Percentiles rank a stretch among this genome's conserved stretches.
These are phyloP conservation scores for Puccinia polysora DNA, from an alignment of 1,284 basidiomycete species.

Conservation along the genomic window DNA sequence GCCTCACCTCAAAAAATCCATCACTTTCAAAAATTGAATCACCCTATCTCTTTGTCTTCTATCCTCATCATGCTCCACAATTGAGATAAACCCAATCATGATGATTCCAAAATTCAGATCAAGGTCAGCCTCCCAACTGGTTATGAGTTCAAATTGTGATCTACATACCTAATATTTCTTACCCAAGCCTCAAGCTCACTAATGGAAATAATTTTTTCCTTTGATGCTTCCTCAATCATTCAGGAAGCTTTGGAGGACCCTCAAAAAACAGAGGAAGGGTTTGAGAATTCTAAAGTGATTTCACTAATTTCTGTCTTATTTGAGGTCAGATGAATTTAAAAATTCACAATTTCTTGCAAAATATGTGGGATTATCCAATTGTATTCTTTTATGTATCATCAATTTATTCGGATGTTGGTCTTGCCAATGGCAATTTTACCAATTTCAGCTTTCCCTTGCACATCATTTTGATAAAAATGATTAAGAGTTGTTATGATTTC, in stretches of 20 bases:
- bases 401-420: not conserved
- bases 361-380: too few species aligned
- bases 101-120: conserved; percentile 11
- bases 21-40: too few species aligned
- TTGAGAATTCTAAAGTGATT: conserved; percentile 41
- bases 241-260: conserved; percentile 25
- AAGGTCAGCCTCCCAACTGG: too few species aligned
- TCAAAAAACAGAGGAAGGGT: conserved; percentile 17
- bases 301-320: conserved; percentile 35
- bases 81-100: too few species aligned
- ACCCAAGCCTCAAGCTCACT: not conserved
- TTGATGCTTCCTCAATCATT: too few species aligned
- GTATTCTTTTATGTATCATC: not conserved
- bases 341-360: too few species aligned
- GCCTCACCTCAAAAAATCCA: too few species aligned
- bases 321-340: not conserved
- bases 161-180: not conserved
- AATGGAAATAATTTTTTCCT: too few species aligned
- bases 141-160: too few species aligned
- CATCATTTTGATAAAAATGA: conserved; percentile 28
- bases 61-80: too few species aligned
- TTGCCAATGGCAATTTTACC: not conserved
- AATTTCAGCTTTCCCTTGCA: conserved; percentile 19
- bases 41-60: too few species aligned
- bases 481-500: conserved; percentile 41